These are phyloP conservation scores for Epichloe aotearoae DNA, from an alignment of 2,329 filamentous ascomycete species.

Conservation along the genomic window DNA sequence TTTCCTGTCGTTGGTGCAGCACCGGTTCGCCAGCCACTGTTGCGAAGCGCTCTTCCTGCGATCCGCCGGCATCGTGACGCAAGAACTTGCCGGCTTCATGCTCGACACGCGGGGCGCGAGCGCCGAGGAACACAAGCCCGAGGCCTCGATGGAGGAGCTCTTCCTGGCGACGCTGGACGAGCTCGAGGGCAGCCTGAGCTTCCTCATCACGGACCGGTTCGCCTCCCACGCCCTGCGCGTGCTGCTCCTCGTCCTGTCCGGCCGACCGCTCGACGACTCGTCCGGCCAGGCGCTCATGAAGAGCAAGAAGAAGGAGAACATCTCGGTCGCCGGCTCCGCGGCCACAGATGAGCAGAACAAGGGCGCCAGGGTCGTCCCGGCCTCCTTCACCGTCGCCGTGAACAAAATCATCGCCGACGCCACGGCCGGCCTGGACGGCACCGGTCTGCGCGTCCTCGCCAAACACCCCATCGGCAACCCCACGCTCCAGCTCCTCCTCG, in stretches of 20 bases:
- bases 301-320: slow-evolving; percentile 84
- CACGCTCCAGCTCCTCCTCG: slow-evolving; percentile 77
- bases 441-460: slow-evolving; percentile 69
- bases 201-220: slow-evolving; percentile 73
- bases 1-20: slow-evolving; percentile 80
- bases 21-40: slow-evolving; percentile 94
- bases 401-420: slow-evolving; percentile 73
- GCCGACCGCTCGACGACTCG: slow-evolving; percentile 59
- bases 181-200: slow-evolving; percentile 72
- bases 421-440: slow-evolving; percentile 60
- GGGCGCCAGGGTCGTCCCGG: slow-evolving; percentile 50
- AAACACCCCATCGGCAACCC: slow-evolving; percentile 87
- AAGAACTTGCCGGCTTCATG: slow-evolving; percentile 48
- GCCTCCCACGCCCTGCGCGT: slow-evolving; percentile 86
- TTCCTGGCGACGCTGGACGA: slow-evolving; percentile 78
- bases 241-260: slow-evolving; percentile 72
- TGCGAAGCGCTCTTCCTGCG: slow-evolving; percentile 86
- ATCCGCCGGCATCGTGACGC: slow-evolving; percentile 63
- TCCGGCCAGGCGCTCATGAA: slow-evolving; percentile 64
- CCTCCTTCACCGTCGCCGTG: slow-evolving; percentile 62
- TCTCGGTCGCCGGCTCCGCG: slow-evolving; percentile 45
- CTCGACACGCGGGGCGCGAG: slow-evolving; percentile 29
- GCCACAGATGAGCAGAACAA: slow-evolving; percentile 33
- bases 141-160: slow-evolving; percentile 65
- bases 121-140: slow-evolving; percentile 31